These are phyloP conservation scores for Candida wancherniae DNA, from an alignment of 805 yeast species.

Conservation along the genomic window DNA sequence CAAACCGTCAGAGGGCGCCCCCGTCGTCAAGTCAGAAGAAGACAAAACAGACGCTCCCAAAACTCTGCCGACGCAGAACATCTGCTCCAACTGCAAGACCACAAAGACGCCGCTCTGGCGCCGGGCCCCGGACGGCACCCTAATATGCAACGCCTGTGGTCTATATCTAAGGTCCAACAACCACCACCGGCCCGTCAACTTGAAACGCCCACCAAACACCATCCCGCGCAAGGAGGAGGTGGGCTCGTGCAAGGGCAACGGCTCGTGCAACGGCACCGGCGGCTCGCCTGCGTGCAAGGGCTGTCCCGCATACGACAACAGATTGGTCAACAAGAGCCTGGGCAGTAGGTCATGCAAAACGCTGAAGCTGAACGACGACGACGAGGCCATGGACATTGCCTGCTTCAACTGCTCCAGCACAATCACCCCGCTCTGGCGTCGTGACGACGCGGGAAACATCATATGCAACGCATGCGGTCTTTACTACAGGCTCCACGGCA, in stretches of 20 bases:
- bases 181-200: conserved; percentile 60
- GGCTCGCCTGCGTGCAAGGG: conserved; percentile 76
- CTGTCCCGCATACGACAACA: conserved; percentile 78
- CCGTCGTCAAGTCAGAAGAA: too few relatives aligned
- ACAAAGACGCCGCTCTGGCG: conserved; percentile 58
- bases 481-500: conserved; percentile 70
- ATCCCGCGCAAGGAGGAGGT: conserved; percentile 38
- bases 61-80: conserved; percentile 6
- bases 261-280: conserved; percentile 84
- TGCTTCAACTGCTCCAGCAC: conserved; percentile 83
- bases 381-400: conserved; percentile 55
- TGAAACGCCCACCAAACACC: conserved; percentile 54
- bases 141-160: conserved; percentile 59
- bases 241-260: conserved; percentile 71
- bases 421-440: conserved; percentile 81
- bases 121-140: conserved; percentile 51
- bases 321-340: conserved; percentile 38
- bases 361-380: conserved; percentile 8
- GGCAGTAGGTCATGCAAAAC: not conserved
- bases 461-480: conserved; percentile 88
- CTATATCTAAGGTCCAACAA: conserved; percentile 55
- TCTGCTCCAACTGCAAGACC: conserved; percentile 53
- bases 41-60: too few relatives aligned
- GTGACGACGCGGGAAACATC: conserved; percentile 76
- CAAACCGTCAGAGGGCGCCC: too few relatives aligned